These are phyloP conservation scores for Ogataea pini DNA, from an alignment of 805 yeast species.

Conservation along the genomic window DNA sequence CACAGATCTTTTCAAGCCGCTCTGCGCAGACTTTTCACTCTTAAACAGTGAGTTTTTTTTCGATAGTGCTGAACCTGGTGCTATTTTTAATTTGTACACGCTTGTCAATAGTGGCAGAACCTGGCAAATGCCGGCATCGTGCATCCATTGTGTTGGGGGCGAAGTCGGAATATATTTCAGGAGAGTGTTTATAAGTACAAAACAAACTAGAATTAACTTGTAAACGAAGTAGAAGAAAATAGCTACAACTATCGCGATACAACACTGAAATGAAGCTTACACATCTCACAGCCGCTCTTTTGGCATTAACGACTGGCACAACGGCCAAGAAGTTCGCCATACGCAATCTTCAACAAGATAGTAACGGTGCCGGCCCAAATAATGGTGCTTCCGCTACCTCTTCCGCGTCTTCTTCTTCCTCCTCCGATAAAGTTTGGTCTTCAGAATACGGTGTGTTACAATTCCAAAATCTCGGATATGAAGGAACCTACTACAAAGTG, in stretches of 20 bases:
- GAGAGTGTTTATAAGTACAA: background rate
- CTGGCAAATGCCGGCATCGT: background rate
- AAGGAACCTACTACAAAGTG: slow-evolving; percentile 54
- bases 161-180: background rate
- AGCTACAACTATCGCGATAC: no score
- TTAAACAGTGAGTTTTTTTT: background rate
- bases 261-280: slow-evolving; percentile 5
- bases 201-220: background rate
- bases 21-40: slow-evolving; percentile 1
- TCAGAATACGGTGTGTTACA: slow-evolving; percentile 44
- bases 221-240: no score
- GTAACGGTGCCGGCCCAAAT: background rate
- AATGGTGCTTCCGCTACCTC: slow-evolving; percentile 1
- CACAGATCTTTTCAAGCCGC: background rate
- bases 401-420: slow-evolving; percentile 9
- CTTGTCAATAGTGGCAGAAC: background rate
- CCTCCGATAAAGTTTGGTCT: slow-evolving; percentile 20
- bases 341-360: slow-evolving; percentile 8
- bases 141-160: background rate
- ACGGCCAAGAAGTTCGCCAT: slow-evolving; percentile 8
- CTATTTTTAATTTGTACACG: background rate
- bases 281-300: background rate
- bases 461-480: slow-evolving; percentile 56
- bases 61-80: background rate
- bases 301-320: slow-evolving; percentile 1